A percentile compares a stretch with the other conserved stretches of the same genome.
These are phyloP conservation scores for Waltergamsia citrina DNA, from an alignment of 2,329 filamentous ascomycete species.

Conservation along the genomic window DNA sequence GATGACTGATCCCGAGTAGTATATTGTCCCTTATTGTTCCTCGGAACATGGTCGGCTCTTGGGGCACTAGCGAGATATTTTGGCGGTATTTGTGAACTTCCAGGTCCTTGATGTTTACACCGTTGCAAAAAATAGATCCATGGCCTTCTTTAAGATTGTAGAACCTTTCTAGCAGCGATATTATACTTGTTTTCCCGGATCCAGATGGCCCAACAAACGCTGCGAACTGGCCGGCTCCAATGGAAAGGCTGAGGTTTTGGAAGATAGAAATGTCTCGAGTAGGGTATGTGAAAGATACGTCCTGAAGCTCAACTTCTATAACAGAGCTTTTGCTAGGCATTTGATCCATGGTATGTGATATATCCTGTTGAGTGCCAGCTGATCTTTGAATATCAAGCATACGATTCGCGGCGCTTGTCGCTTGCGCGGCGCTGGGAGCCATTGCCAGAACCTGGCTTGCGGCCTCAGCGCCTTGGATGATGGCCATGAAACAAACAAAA, in stretches of 20 bases:
- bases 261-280: too few relatives aligned
- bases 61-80: constrained; percentile 78
- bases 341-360: constrained; percentile 11
- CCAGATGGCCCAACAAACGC: constrained; percentile 91
- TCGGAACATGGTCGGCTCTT: constrained; percentile 92
- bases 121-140: constrained; percentile 76
- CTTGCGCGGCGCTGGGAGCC: background rate
- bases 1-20: constrained; percentile 61
- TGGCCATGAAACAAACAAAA: constrained; percentile 1
- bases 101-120: constrained; percentile 67
- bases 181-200: constrained; percentile 90
- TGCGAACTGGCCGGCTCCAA: constrained; percentile 59
- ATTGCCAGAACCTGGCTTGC: background rate
- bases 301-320: too few relatives aligned
- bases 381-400: background rate
- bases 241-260: too few relatives aligned
- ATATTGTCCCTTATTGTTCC: constrained; percentile 89
- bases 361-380: background rate
- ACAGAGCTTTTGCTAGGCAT: too few relatives aligned
- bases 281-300: constrained; percentile 95
- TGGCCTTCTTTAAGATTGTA: constrained; percentile 80
- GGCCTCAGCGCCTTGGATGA: background rate
- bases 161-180: constrained; percentile 86
- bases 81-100: constrained; percentile 82
- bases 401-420: background rate